Base-by-base conservation (phyloP, 208 protist genomes). In the Trypanosoma caninum region DNA sequence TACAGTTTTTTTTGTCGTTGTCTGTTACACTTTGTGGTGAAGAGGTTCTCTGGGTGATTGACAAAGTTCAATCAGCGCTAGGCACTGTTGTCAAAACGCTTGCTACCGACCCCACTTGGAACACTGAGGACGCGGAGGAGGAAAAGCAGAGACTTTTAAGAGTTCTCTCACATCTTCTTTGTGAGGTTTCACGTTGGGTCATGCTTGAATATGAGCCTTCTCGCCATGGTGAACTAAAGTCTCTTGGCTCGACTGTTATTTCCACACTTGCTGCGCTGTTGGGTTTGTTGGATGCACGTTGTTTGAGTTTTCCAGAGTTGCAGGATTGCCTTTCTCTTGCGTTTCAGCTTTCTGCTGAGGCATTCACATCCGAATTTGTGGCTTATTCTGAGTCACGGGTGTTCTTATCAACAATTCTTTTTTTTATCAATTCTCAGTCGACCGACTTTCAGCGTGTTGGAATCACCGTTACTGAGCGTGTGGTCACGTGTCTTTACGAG, bases 341-440 rank as follows among this genome's bases (percentile, higher is more conserved):
- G 23, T 59, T 92, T 48, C 83, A 91, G 61, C 33, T 79, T 13
- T 90, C 76, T 47, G 64, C 85, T 0, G 80, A 90, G 25, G 73
- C 80, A 18, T 91, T 94, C 55, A 69, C 76, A 2, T 16, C 59
- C 11, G 65, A 75, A 50, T 78, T 91, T 48, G 79, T 84, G 38
- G 67, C 62, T 31, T 81, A 62, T 11, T 48, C 72, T n/a, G 44
- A 66, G 27, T 80, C 78, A 16, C 52, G 61, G 35, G 69, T 72
- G 0, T 89, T 94, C 63, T 51, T 89, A 30, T 72, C 74, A 3
- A 80, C 82, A 25, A 80, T 88, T 20, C 64, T 84, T n/a, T 92
- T 87, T 48, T 74, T 82, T 1, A 69, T 94, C 2, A 73, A 74
- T 37, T 74, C 59, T 27, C 76, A 81, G 11, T 58, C 72, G 0